Percentiles rank a stretch among this genome's conserved stretches.
These are phyloP conservation scores for Tetramitus jugosus DNA, from an alignment of 208 protist genomes.

Conservation along the genomic window DNA sequence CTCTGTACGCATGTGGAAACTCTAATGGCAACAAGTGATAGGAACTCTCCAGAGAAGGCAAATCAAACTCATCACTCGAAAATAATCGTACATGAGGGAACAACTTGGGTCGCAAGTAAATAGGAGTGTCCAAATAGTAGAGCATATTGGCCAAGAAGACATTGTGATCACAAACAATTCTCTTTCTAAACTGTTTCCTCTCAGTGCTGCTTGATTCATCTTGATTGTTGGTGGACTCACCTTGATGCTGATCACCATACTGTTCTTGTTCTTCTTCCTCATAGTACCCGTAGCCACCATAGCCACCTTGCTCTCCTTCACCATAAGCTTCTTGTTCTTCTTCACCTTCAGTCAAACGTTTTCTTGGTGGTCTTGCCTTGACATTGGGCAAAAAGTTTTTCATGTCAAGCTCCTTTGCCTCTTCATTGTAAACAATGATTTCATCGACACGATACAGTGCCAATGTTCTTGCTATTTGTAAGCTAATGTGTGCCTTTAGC, in stretches of 20 bases:
- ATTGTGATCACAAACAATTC: neutral
- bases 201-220: too few species aligned
- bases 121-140: slow-evolving; percentile 6
- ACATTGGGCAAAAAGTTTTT: slow-evolving; percentile 14
- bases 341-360: neutral
- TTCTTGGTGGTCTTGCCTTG: neutral
- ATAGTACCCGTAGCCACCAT: too few species aligned
- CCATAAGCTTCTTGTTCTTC: neutral
- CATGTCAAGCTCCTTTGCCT: neutral
- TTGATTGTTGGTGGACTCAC: neutral
- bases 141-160: slow-evolving; percentile 4
- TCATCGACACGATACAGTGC: neutral
- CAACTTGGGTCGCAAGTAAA: neutral
- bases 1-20: neutral
- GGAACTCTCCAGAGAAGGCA: neutral
- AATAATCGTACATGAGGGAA: neutral
- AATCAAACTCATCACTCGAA: neutral
- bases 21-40: neutral
- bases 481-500: neutral
- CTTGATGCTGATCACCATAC: neutral
- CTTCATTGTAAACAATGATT: slow-evolving; percentile 20
- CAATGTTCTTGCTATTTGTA: neutral
- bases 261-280: neutral
- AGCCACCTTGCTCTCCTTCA: neutral
- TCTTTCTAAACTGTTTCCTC: too few species aligned